Conservation (phyloP, 768 basidiomycete genomes). For the Lactarius indigo region DNA sequence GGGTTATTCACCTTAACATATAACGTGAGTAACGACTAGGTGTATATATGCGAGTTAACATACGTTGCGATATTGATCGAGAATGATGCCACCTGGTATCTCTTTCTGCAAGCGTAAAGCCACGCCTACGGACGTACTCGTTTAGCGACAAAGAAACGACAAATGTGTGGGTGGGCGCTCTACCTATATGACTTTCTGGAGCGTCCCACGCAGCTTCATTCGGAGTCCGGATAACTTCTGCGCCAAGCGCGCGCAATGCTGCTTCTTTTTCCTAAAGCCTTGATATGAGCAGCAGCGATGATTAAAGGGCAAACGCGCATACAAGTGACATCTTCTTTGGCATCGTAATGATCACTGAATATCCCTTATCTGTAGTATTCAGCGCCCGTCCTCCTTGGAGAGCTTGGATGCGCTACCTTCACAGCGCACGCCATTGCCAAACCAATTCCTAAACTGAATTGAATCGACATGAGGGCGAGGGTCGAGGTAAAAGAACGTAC, state of each 20-base stretch:
- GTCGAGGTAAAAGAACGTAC: constrained; percentile 40
- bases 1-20: constrained; percentile 69
- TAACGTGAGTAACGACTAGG: constrained; percentile 14
- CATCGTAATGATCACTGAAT: constrained; percentile 84
- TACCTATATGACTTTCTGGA: constrained; percentile 90
- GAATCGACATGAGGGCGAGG: not conserved
- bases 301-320: constrained; percentile 26
- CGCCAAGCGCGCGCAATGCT: constrained; percentile 84
- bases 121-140: constrained; percentile 66
- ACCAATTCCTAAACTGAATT: constrained; percentile 56
- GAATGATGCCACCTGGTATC: constrained; percentile 82
- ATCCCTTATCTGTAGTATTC: constrained; percentile 71
- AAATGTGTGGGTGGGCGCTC: constrained; percentile 35
- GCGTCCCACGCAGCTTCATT: constrained; percentile 87
- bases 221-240: constrained; percentile 92
- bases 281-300: not conserved
- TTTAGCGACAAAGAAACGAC: constrained; percentile 69
- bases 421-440: constrained; percentile 91
- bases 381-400: constrained; percentile 40
- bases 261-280: constrained; percentile 83
- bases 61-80: constrained; percentile 88
- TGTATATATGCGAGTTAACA: constrained; percentile 28
- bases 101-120: constrained; percentile 71
- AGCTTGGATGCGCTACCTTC: constrained; percentile 55
- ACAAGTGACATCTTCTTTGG: constrained; percentile 94